phyloP scores from a whole-genome alignment of 371 early-diverging fungal genomes.

The Coemansia sp. region DNA sequence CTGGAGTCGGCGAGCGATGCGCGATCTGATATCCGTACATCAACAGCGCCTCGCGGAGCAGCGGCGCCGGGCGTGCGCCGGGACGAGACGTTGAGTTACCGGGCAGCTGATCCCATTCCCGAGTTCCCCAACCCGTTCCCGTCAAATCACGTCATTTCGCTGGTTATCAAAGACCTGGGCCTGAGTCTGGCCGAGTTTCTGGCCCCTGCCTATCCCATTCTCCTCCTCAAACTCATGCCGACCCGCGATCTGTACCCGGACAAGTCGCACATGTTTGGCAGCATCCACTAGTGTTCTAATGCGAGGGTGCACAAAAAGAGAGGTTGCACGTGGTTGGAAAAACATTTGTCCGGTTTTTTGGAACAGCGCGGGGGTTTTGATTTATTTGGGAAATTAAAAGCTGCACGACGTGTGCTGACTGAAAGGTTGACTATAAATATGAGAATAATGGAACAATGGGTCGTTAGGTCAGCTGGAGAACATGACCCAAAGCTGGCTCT shows the following conservation, averaged over 20 bases:
- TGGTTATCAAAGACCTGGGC: slow-evolving; percentile 38
- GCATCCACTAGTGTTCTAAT: background rate
- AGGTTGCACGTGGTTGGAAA: too few species aligned
- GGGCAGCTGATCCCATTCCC: slow-evolving; percentile 37
- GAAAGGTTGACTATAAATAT: too few species aligned
- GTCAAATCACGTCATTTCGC: slow-evolving; percentile 37
- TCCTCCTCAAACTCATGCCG: slow-evolving; percentile 38
- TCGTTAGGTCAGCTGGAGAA: too few species aligned
- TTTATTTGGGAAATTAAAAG: too few species aligned
- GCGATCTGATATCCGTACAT: slow-evolving; percentile 20
- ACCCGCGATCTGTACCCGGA: slow-evolving; percentile 28
- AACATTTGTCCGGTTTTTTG: too few species aligned
- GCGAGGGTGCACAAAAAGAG: too few species aligned
- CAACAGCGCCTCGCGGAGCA: background rate
- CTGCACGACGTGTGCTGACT: too few species aligned
- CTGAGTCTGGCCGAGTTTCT: slow-evolving; percentile 36
- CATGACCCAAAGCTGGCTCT: background rate
- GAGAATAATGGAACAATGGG: too few species aligned
- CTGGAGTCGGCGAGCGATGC: slow-evolving; percentile 28
- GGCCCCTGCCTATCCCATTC: slow-evolving; percentile 45
- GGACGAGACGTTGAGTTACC: slow-evolving; percentile 45
- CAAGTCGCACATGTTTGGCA: slow-evolving; percentile 8
- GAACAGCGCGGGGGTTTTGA: too few species aligned
- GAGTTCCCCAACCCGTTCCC: slow-evolving; percentile 41
- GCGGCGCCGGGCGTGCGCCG: slow-evolving; percentile 6